Base-by-base conservation (phyloP, 352 stramenopile genomes). In the Blastocystis hominis region DNA sequence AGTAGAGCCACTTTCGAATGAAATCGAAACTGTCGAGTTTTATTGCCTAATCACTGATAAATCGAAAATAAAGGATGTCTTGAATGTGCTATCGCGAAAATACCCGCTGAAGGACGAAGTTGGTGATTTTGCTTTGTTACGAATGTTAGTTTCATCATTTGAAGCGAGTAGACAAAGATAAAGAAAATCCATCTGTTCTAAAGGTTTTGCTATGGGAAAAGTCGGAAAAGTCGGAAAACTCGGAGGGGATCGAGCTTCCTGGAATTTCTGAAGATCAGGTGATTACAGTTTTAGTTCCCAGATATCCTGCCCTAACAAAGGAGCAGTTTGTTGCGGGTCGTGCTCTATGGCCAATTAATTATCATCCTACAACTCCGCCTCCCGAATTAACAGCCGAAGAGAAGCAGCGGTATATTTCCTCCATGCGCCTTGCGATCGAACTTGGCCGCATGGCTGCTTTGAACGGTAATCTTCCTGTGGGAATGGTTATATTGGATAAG, bases 271-370 rank as follows among this genome's bases (percentile, higher is more conserved):
- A 38, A 1, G 34, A 40, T 36, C 24, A 30, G 54, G 20, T 84
- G 7, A 53, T 40, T 44, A 53, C 46, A 9, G 72, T 69, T 6
- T 68, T 30, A 4, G 72, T 84, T 47, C 72, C 72, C 44, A 20
- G 10, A 20, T 84, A 66, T 50, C 72, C 72, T 38, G 72, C 72
- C 9, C 34, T 66, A 30, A 84, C 72, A 17, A 84, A 84, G 55
- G 47, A 66, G 1, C 72, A 68, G 34, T 84, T 84, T 24, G 10
- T 68, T 15, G 36, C 59, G 20, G 72, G 72, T 10, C 72, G 72
- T 47, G 72, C 72, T 36, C 50, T 84, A n/a, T 84, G 72, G 72
- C 72, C 72, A 0, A 84, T 84, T 34, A 84, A 38, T 15, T 84
- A 84, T 53, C 47, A 84, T 68, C 72, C 72, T 20, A 36, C 54